phyloP scores from a whole-genome alignment of 306 rosid species.

The Trichosanthes truncata region DNA sequence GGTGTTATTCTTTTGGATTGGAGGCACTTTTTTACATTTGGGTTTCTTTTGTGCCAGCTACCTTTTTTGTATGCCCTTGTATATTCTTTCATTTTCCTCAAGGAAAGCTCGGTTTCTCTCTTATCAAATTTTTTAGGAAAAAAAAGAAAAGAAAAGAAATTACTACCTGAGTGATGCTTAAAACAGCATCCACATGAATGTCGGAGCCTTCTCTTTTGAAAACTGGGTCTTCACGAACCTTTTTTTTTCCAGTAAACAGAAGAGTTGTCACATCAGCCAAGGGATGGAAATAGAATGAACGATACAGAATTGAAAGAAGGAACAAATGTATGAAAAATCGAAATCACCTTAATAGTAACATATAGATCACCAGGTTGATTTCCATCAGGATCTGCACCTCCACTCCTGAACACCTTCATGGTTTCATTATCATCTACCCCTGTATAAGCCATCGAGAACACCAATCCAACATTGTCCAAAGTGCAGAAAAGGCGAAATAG shows the following conservation, averaged over 20 bases:
- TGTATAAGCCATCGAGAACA: conserved; percentile 23
- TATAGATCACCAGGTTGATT: conserved; percentile 75
- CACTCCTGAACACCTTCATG: conserved; percentile 49
- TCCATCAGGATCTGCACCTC: conserved; percentile 92
- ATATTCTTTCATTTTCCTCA: not conserved
- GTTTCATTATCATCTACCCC: conserved; percentile 68
- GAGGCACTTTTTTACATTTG: not conserved
- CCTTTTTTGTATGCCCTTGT: not conserved
- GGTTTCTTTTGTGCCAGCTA: too few species aligned
- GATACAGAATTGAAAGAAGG: not conserved
- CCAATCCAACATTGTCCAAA: conserved; percentile 9
- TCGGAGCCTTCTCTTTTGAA: conserved; percentile 79
- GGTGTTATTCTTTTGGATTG: not conserved
- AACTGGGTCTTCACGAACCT: conserved; percentile 88
- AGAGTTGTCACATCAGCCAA: not conserved
- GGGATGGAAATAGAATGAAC: not conserved
- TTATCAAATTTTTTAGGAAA: not conserved
- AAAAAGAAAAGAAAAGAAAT: not conserved
- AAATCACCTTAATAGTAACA: conserved; percentile 53
- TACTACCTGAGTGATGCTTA: conserved; percentile 77
- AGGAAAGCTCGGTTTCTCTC: not conserved
- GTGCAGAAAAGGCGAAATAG: not conserved
- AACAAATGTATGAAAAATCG: not conserved
- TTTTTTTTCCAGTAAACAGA: not conserved
- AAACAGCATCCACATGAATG: conserved; percentile 76